These are phyloP conservation scores for Colletotrichum australisinense DNA, from an alignment of 2,329 filamentous ascomycete genomes.

Conservation along the genomic window DNA sequence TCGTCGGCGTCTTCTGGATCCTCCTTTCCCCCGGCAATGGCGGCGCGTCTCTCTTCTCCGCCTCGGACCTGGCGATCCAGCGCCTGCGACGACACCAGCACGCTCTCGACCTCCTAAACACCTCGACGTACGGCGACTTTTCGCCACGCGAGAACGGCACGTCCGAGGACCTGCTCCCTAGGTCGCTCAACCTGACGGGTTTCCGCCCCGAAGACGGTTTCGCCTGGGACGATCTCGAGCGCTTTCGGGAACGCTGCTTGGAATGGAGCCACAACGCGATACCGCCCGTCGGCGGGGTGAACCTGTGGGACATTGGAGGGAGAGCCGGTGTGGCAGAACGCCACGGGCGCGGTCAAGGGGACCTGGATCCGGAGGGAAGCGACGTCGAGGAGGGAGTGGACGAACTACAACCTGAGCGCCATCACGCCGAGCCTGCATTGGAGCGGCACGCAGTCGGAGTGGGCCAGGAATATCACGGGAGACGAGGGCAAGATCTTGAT, in stretches of 20 bases:
- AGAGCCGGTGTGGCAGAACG: slow-evolving; percentile 76
- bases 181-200: slow-evolving; percentile 79
- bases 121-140: slow-evolving; percentile 71
- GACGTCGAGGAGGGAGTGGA: slow-evolving; percentile 57
- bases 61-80: slow-evolving; percentile 41
- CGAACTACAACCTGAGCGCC: slow-evolving; percentile 71
- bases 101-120: slow-evolving; percentile 65
- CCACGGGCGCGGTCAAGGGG: slow-evolving; percentile 82
- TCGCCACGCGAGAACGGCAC: slow-evolving; percentile 49
- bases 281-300: slow-evolving; percentile 51
- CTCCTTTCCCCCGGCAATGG: slow-evolving; percentile 44
- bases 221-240: slow-evolving; percentile 79
- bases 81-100: slow-evolving; percentile 64
- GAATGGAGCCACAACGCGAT: slow-evolving; percentile 68
- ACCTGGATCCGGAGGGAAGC: slow-evolving; percentile 74
- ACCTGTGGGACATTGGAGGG: slow-evolving; percentile 53
- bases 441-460: slow-evolving; percentile 67
- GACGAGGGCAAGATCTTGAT: slow-evolving; percentile 75
- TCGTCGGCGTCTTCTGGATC: slow-evolving; percentile 58
- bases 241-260: slow-evolving; percentile 73
- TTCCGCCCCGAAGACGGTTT: slow-evolving; percentile 80
- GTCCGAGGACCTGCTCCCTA: slow-evolving; percentile 38
- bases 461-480: slow-evolving; percentile 86
- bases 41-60: slow-evolving; percentile 50
- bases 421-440: slow-evolving; percentile 76